Percentiles rank a stretch among this genome's conserved stretches.
Conservation (phyloP, 306 rosid genomes). For the Prosopis cineraria region DNA sequence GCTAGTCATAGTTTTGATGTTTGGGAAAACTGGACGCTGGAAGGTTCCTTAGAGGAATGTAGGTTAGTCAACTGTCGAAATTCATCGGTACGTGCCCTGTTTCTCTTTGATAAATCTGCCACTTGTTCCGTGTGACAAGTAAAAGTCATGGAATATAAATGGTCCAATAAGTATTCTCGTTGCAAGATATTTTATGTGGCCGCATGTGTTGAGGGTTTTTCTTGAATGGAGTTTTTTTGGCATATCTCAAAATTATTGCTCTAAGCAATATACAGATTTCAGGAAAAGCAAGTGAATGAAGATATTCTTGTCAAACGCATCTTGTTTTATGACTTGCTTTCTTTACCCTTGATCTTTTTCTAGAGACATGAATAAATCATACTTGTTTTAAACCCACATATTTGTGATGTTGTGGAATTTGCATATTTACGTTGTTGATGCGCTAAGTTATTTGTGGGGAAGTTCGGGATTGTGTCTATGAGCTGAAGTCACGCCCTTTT, state of each 20-base stretch:
- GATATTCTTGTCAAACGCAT: not conserved
- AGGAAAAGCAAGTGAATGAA: not conserved
- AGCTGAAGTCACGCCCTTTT: not conserved
- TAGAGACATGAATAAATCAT: not conserved
- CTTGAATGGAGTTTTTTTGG: not conserved
- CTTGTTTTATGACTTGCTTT: not conserved
- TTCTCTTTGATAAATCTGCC: conserved; percentile 25
- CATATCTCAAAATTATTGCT: not conserved
- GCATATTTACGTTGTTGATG: not conserved
- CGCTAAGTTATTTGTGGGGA: not conserved
- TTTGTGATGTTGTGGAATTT: not conserved
- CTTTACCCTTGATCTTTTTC: not conserved
- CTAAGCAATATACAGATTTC: not conserved
- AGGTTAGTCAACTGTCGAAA: conserved; percentile 94
- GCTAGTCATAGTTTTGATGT: conserved; percentile 99
- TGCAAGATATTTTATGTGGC: conserved; percentile 9
- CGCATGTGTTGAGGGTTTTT: conserved; percentile 6
- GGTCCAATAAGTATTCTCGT: conserved; percentile 3
- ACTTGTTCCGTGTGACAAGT: not conserved
- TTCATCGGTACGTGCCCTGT: conserved; percentile 58
- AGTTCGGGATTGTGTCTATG: not conserved
- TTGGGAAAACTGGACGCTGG: conserved; percentile 96
- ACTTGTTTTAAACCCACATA: not conserved
- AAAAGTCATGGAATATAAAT: conserved; percentile 14
- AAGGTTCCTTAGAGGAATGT: conserved; percentile 88